phyloP scores from a whole-genome alignment of 441 rosid species.

The Erodium texanum region DNA sequence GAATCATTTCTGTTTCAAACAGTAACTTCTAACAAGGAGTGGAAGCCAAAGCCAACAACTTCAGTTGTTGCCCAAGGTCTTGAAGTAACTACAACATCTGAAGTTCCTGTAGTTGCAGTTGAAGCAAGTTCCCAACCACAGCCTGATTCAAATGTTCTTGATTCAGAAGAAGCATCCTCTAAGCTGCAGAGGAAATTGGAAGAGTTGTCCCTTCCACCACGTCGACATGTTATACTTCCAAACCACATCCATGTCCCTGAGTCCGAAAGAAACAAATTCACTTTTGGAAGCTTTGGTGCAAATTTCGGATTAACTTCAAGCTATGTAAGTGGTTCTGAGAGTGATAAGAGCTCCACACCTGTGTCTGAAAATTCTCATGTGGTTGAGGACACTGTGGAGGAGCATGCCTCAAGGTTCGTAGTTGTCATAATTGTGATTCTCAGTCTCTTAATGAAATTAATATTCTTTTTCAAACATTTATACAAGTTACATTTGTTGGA shows the following conservation, averaged over 20 bases:
- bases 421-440: neutral
- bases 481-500: conserved; percentile 17
- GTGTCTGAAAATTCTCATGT: conserved; percentile 56
- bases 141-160: conserved; percentile 32
- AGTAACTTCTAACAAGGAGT: conserved; percentile 64
- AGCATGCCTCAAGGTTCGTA: conserved; percentile 49
- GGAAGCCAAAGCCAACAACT: conserved; percentile 82
- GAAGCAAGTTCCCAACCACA: conserved; percentile 34
- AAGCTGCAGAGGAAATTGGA: conserved; percentile 61
- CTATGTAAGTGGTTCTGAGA: conserved; percentile 35
- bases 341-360: conserved; percentile 58
- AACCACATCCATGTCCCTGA: conserved; percentile 88
- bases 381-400: conserved; percentile 50
- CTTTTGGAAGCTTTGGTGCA: conserved; percentile 94
- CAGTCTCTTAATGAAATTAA: neutral
- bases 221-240: conserved; percentile 86
- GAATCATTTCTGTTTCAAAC: conserved; percentile 25
- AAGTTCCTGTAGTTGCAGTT: conserved; percentile 32
- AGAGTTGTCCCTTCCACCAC: conserved; percentile 58
- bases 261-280: conserved; percentile 73
- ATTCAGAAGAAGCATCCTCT: conserved; percentile 46
- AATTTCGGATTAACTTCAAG: conserved; percentile 48
- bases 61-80: conserved; percentile 38
- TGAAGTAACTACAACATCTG: conserved; percentile 44
- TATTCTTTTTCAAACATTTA: neutral